Conservation (phyloP, 257 asterid species). For the Rubia yunnanensis region DNA sequence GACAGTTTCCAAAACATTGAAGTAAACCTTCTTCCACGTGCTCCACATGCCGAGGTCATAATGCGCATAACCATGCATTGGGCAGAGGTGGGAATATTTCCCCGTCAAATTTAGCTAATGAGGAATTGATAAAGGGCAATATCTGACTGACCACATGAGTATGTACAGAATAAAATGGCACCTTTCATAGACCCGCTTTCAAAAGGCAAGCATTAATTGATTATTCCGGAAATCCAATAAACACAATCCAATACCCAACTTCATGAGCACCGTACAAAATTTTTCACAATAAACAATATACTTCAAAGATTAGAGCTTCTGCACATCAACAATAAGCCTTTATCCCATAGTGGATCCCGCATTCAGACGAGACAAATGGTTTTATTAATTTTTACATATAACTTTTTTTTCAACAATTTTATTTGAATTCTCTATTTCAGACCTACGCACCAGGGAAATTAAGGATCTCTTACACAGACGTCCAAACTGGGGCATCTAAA, state of each 20-base stretch:
- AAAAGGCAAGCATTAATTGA: background rate
- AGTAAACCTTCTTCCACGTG: background rate
- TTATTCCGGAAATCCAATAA: background rate
- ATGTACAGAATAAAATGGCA: background rate
- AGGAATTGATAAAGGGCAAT: background rate
- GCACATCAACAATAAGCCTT: background rate
- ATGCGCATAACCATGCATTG: background rate
- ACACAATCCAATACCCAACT: background rate
- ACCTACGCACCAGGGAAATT: background rate
- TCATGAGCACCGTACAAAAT: no score
- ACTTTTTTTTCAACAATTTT: no score
- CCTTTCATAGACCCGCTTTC: no score
- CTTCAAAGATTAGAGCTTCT: no score
- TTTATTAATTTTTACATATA: no score
- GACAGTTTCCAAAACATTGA: background rate
- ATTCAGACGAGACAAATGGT: background rate
- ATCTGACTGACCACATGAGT: background rate
- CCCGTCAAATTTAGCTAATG: background rate
- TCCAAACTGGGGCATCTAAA: no score
- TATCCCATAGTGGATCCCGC: background rate
- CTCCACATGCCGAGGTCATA: background rate
- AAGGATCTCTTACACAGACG: background rate
- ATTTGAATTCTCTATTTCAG: no score
- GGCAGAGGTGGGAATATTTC: background rate
- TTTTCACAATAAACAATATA: background rate